Evolutionary conservation across 2,329 filamentous ascomycete genomes (phyloP).

Genomic region (Thielaviopsis punctulata): DNA sequence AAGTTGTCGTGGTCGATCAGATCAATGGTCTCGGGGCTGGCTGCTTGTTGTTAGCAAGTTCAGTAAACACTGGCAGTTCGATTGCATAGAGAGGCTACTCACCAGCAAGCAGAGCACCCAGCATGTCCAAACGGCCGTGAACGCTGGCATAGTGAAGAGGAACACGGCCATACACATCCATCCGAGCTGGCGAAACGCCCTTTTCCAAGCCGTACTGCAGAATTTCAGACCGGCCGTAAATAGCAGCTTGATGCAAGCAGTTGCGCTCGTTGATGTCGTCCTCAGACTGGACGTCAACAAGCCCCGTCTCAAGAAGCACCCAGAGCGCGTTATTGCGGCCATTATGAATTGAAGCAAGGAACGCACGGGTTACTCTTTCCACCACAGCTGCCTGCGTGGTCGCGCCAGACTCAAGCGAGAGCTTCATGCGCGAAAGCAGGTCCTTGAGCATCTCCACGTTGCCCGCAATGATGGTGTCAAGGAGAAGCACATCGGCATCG

Average conservation of each 20-base stretch:
- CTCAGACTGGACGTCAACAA: slow-evolving; percentile 82
- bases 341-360: slow-evolving; percentile 76
- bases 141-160: slow-evolving; percentile 93
- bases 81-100: slow-evolving; percentile 15
- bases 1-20: slow-evolving; percentile 93
- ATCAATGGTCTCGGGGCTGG: slow-evolving; percentile 60
- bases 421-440: slow-evolving; percentile 56
- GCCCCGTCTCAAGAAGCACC: slow-evolving; percentile 58
- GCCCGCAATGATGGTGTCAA: slow-evolving; percentile 72
- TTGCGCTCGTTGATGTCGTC: slow-evolving; percentile 98
- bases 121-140: slow-evolving; percentile 75
- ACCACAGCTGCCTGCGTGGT: slow-evolving; percentile 33
- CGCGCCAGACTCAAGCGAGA: slow-evolving; percentile 36
- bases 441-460: slow-evolving; percentile 65
- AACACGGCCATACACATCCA: slow-evolving; percentile 86
- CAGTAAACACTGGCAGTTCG: background rate
- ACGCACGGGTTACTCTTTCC: slow-evolving; percentile 76
- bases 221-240: slow-evolving; percentile 72
- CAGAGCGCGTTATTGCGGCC: slow-evolving; percentile 61
- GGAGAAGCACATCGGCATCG: slow-evolving; percentile 72
- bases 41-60: slow-evolving; percentile 19
- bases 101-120: slow-evolving; percentile 54
- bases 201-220: slow-evolving; percentile 57
- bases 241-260: slow-evolving; percentile 89
- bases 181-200: slow-evolving; percentile 59